Conservation (phyloP, 176 grass and related monocot species). For the Raddia distichophylla region DNA sequence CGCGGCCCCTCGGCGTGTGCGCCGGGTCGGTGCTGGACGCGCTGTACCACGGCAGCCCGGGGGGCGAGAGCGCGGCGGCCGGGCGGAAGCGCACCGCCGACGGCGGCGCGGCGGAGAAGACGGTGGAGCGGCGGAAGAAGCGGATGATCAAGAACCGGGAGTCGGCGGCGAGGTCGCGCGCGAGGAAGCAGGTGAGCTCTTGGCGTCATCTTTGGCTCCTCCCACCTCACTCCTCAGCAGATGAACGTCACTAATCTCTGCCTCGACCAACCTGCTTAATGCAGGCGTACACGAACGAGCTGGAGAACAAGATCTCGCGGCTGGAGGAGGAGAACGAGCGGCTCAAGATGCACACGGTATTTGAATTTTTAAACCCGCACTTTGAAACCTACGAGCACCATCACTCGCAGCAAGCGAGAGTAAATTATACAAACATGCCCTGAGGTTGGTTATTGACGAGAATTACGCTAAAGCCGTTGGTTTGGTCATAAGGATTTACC, state of each 20-base stretch:
- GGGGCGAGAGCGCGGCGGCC: neutral
- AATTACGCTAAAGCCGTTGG: neutral
- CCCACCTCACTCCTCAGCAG: neutral
- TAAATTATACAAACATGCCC: neutral
- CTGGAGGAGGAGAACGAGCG: conserved; percentile 81
- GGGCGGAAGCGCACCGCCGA: conserved; percentile 35
- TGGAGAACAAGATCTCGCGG: conserved; percentile 76
- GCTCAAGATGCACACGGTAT: conserved; percentile 60
- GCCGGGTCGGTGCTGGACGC: conserved; percentile 64
- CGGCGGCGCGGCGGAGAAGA: conserved; percentile 34
- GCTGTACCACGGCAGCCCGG: conserved; percentile 52
- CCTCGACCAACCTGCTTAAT: neutral
- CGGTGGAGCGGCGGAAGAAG: conserved; percentile 80
- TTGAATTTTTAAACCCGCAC: neutral
- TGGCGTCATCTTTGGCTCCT: neutral
- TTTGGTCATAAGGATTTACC: neutral
- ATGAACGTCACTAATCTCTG: neutral
- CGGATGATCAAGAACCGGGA: conserved; percentile 98
- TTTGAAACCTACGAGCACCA: neutral
- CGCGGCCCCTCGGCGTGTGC: conserved; percentile 46
- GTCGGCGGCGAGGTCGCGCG: conserved; percentile 85
- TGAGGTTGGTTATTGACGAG: neutral
- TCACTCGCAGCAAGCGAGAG: neutral
- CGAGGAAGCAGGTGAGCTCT: conserved; percentile 71
- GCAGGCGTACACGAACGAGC: conserved; percentile 91